phyloP scores from a whole-genome alignment of 1,284 basidiomycete genomes.

The Leucoagaricus sp. region DNA sequence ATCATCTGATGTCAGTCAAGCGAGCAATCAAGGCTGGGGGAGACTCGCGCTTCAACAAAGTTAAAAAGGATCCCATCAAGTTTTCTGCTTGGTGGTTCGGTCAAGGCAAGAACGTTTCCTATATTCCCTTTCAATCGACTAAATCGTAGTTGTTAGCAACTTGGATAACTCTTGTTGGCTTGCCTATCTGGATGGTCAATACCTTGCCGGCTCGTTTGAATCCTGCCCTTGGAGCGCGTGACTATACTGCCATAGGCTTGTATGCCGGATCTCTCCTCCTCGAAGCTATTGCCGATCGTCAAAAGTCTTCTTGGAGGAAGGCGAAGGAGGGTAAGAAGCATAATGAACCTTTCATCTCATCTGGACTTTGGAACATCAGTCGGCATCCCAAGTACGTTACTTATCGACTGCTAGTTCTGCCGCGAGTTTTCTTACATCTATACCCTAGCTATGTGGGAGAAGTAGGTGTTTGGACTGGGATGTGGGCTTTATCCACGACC shows the following conservation, averaged over 20 bases:
- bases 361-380: slow-evolving; percentile 71
- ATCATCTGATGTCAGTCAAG: slow-evolving; percentile 22
- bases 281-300: slow-evolving; percentile 68
- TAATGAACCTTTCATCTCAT: slow-evolving; percentile 73
- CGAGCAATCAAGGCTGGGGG: slow-evolving; percentile 44
- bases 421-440: background rate
- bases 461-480: slow-evolving; percentile 72
- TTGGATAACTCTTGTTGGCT: slow-evolving; percentile 70
- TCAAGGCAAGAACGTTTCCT: slow-evolving; percentile 47
- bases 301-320: slow-evolving; percentile 70
- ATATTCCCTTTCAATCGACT: background rate
- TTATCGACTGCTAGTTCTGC: background rate
- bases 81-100: slow-evolving; percentile 73
- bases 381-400: slow-evolving; percentile 78
- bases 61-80: slow-evolving; percentile 60
- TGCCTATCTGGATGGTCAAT: slow-evolving; percentile 73
- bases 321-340: slow-evolving; percentile 70
- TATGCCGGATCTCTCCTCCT: slow-evolving; percentile 62
- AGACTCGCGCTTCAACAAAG: slow-evolving; percentile 72
- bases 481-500: slow-evolving; percentile 60
- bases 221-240: slow-evolving; percentile 57
- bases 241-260: slow-evolving; percentile 59
- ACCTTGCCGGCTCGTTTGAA: slow-evolving; percentile 57
- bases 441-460: slow-evolving; percentile 74
- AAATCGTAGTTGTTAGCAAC: slow-evolving; percentile 43